A percentile compares a stretch with the other conserved stretches of the same genome.
These are phyloP conservation scores for Fusarium succisae DNA, from an alignment of 2,329 filamentous ascomycete genomes.

Conservation along the genomic window DNA sequence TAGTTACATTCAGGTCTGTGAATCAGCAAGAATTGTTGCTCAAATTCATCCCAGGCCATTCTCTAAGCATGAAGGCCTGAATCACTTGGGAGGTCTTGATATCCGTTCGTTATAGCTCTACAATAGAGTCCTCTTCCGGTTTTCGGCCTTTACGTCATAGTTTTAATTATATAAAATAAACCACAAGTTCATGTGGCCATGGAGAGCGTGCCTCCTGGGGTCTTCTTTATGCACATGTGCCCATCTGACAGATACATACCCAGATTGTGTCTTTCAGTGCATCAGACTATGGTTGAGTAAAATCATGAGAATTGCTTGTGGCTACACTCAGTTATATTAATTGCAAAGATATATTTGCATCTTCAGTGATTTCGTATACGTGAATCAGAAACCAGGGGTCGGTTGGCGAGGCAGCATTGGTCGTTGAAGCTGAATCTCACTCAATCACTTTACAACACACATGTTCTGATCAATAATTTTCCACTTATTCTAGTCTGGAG, in stretches of 20 bases:
- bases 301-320: fast-evolving
- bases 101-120: background rate
- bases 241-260: no score
- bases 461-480: background rate
- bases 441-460: background rate
- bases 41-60: background rate
- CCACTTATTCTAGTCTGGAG: background rate
- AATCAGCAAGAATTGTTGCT: background rate
- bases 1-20: background rate
- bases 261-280: background rate
- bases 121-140: background rate
- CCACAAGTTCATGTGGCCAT: background rate
- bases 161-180: no score
- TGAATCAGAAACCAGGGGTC: background rate
- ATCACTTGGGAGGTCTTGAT: background rate
- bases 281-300: no score
- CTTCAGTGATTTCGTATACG: no score
- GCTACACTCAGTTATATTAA: background rate
- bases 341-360: fast-evolving
- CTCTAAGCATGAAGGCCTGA: no score
- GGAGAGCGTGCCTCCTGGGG: background rate
- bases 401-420: no score
- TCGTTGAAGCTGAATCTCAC: background rate
- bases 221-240: background rate
- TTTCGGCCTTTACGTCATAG: background rate